Evolutionary conservation across 805 yeast genomes (phyloP).

Genomic region (Nakazawaea populi): DNA sequence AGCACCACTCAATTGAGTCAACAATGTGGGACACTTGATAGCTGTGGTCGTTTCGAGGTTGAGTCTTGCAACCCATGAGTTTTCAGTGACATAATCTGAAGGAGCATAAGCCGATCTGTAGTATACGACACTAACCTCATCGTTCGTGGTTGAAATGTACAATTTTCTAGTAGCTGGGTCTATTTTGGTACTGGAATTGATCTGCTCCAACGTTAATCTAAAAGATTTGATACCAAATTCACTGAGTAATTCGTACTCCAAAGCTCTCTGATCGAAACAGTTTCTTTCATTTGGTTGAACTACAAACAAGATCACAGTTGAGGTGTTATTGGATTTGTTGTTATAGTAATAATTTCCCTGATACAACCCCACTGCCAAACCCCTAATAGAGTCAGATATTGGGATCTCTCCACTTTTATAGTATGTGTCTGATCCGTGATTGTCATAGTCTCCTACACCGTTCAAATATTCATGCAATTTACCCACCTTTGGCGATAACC

Average conservation of each 20-base stretch:
- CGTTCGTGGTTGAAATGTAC: conserved; percentile 45
- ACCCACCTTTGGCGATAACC: conserved; percentile 76
- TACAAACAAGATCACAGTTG: conserved; percentile 63
- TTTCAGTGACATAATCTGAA: conserved; percentile 58
- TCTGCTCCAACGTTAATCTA: conserved; percentile 64
- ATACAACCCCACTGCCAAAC: conserved; percentile 65
- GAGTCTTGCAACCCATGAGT: conserved; percentile 75
- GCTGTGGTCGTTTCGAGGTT: conserved; percentile 70
- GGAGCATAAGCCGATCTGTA: conserved; percentile 90
- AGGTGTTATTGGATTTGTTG: conserved; percentile 18
- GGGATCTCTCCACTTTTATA: conserved; percentile 47
- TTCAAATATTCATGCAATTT: conserved; percentile 67
- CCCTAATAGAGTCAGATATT: conserved; percentile 54
- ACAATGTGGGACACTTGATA: conserved; percentile 84
- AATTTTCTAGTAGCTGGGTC: conserved; percentile 38
- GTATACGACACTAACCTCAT: conserved; percentile 83
- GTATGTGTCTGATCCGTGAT: conserved; percentile 30
- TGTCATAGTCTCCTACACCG: conserved; percentile 47
- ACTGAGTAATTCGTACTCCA: conserved; percentile 65
- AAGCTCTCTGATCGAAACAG: conserved; percentile 82
- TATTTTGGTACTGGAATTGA: conserved; percentile 35
- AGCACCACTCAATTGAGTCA: conserved; percentile 89
- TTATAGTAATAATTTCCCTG: conserved; percentile 58
- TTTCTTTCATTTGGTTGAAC: conserved; percentile 86
- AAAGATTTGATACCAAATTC: conserved; percentile 52